Percentiles rank a stretch among this genome's conserved stretches.
phyloP scores from a whole-genome alignment of 306 rosid genomes.

The Cicer pinnatifidum region DNA sequence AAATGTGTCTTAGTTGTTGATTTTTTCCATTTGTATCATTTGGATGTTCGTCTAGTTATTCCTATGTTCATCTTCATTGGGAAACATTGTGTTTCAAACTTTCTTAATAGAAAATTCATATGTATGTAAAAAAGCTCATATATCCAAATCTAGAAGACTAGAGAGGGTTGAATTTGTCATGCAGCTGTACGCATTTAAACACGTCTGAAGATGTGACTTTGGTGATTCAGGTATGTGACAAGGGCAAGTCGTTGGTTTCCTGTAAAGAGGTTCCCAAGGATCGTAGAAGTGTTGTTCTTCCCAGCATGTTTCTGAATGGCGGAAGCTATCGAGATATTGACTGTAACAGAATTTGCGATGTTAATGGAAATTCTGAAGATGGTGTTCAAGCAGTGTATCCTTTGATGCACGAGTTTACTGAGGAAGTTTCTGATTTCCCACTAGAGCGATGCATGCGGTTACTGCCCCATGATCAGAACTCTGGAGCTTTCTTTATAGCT shows the following conservation, averaged over 20 bases:
- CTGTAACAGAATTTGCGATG: constrained; percentile 42
- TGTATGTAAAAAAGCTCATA: constrained; percentile 20
- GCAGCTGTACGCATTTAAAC: constrained; percentile 36
- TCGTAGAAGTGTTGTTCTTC: constrained; percentile 59
- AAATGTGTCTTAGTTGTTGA: constrained; percentile 9
- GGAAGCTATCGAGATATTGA: constrained; percentile 51
- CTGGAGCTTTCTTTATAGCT: constrained; percentile 92
- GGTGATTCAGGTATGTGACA: constrained; percentile 70
- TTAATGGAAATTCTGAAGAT: constrained; percentile 50
- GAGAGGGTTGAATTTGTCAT: constrained; percentile 15
- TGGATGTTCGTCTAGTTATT: constrained; percentile 13
- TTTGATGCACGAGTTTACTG: constrained; percentile 47
- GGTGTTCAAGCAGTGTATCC: constrained; percentile 43
- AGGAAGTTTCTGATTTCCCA: constrained; percentile 75
- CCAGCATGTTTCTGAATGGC: constrained; percentile 91
- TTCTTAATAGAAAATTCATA: not conserved
- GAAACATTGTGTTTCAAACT: constrained; percentile 27
- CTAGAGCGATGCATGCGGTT: constrained; percentile 87
- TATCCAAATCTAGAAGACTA: not conserved
- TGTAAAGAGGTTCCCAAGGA: constrained; percentile 63
- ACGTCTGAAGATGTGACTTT: constrained; percentile 27
- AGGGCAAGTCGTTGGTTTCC: constrained; percentile 70
- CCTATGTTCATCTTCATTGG: constrained; percentile 1
- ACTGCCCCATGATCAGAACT: constrained; percentile 92
- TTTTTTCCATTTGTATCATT: constrained; percentile 31